Evolutionary conservation across 2,329 filamentous ascomycete genomes (phyloP), one percentile per base, ranked within the genome.

Genomic region (Calonectria montana): DNA sequence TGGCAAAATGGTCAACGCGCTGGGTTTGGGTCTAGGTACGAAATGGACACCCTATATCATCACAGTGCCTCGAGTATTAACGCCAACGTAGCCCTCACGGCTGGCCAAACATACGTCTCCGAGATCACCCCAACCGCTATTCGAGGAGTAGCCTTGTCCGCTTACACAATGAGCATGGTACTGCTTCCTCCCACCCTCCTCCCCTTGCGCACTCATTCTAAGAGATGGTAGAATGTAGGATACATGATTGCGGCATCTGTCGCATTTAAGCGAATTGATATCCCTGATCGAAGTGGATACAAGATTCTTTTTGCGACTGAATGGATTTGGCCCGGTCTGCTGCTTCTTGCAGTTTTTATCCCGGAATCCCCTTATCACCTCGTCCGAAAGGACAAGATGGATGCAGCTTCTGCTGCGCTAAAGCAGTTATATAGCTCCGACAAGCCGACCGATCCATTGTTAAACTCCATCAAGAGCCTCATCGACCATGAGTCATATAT

Each of bases 161-260:
- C 63, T 7, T 55, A 41, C 18, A 65, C 63, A 1, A 65, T 55
- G 63, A 65, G 63, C 63, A 65, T 65, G 47, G 47, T 55, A 55
- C 16, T 43, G 8, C 23, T 5, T 15, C 16, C 27, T 23, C 12
- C 8, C 13, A 16, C 6, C 0, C 8, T 23, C 12, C 8, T 21
- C 27, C 6, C 0, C 8, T 2, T 37, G 4, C 5, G 1, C 21
- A 48, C 2, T 25, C 15, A 48, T 18, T 10, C 47, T 43, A 41
- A 43, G 37, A 25, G 2, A 9, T 4, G 10, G 16, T 43, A 53
- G 48, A 65, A 43, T 23, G 21, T 55, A 1, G 47, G 25, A 10
- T 65, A 55, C 4, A 65, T 65, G 63, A 23, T 55, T 23, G 63
- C 37, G 3, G 63, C 63, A 41, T 65, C 63, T 6, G 48, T 43